Base-by-base conservation (phyloP, 1,284 basidiomycete species). In the Leccinum variabile region DNA sequence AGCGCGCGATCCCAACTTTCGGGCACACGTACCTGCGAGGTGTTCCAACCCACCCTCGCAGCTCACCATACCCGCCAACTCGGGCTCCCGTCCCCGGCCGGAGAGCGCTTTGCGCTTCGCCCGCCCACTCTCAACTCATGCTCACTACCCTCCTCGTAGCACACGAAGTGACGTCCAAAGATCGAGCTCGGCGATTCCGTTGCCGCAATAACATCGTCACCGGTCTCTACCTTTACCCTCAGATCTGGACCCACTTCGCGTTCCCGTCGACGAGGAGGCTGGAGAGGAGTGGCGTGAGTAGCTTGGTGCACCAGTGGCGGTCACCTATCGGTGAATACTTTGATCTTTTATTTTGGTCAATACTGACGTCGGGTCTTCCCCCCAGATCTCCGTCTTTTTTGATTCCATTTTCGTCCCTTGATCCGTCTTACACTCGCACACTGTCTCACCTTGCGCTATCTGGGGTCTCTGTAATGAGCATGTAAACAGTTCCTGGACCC, bases 251-350 rank as follows among this genome's bases (percentile, higher is more conserved):
- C 16, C 1, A 25, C 25, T 25, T 50, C 22, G 49, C 13, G 2
- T 9, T 9, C 49, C 22, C 49, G 22, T 14, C 0, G 49, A 50
- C 1, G 22, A 53, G 28, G 33, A 53, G 10, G 39, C 64, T 71
- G 32, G 57, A 64, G n/a, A 69, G 70, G 52, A 30, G 11, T n/a
- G 32, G n/a, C 18, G 69, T 84, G 59, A 81, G 80, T 59, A 76
- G 75, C 52, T 67, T 25, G 25, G 25, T 82, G 67, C 73, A 80
- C 61, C 78, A 80, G 60, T 85, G 81, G 72, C 81, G 76, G 44
- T 84, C 82, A 16, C 84, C 84, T 1, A 81, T 85, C 59, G 80
- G 82, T 84, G 59, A 56, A 78, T 76, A 22, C 11, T 11, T 35
- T 35, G 33, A 35, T 35, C 2, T 35, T 35, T 35, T 13, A 5